phyloP scores from a whole-genome alignment of 176 grass and related monocot species.

The Lolium multiflorum region DNA sequence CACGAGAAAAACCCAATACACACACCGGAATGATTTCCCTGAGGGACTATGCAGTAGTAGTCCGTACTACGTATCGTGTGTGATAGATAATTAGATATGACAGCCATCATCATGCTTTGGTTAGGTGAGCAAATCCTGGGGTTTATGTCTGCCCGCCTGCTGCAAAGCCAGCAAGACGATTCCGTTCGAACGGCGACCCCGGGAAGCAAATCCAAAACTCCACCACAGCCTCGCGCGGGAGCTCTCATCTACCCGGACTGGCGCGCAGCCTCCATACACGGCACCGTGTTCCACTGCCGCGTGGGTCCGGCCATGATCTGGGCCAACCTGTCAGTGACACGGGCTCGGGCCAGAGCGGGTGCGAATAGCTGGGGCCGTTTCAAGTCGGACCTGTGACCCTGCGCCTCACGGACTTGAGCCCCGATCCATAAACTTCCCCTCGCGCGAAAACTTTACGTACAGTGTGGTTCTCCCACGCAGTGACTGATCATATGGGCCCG shows the following conservation, averaged over 20 bases:
- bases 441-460: not conserved
- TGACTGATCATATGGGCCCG: too few relatives aligned
- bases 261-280: too few relatives aligned
- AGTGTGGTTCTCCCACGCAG: too few relatives aligned
- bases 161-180: not conserved
- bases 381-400: constrained; percentile 7
- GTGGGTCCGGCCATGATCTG: not conserved
- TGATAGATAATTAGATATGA: too few relatives aligned
- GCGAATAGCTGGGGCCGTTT: not conserved
- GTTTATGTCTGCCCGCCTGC: not conserved
- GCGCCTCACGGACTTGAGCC: constrained; percentile 50
- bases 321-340: not conserved
- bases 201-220: not conserved
- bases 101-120: not conserved
- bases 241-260: not conserved
- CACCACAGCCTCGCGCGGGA: not conserved
- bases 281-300: not conserved
- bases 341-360: rapidly evolving
- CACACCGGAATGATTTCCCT: too few relatives aligned
- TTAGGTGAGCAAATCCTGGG: not conserved
- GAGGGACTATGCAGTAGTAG: too few relatives aligned
- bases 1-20: too few relatives aligned
- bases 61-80: too few relatives aligned
- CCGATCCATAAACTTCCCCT: constrained; percentile 38
- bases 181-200: not conserved